Evolutionary conservation across 331 rosid genomes (phyloP), one percentile per base, ranked within the genome.

Genomic region (Acacia pycnantha): DNA sequence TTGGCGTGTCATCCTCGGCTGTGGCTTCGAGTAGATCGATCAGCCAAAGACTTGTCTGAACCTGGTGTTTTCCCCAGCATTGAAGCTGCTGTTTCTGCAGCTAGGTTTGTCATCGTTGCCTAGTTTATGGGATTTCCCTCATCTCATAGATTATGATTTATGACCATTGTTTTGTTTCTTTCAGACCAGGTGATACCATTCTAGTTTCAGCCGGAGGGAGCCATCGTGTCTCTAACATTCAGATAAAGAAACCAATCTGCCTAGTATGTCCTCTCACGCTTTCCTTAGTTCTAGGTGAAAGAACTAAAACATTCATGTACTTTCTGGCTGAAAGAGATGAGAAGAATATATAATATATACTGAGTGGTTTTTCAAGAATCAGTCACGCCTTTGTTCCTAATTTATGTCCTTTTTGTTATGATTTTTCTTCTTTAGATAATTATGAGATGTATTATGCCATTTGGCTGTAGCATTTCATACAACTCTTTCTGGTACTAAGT

Each of bases 1-100:
- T 84, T 95, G 92, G 98, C 98, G 8, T 95, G 99, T 87, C 98
- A 95, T 80, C 99, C 98, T 86, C 94, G 92, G 43, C 77, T 92
- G 70, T 95, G 99, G 99, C 90, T 95, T 75, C 90, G 99, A 77
- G 99, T 95, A 48, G 99, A 95, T 80, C 89, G 94, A 74, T 90
- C 97, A 0, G 85, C 86, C 73, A 92, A 90, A 78, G 90, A 92
- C 72, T 81, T 77, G 51, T 88, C 94, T 35, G 97, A 88, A 73
- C 92, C 96, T 8, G 92, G 94, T 18, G 94, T 92, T 86, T 95
- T 93, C 86, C 97, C 92, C 71, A 84, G 76, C 85, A 87, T 95
- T 85, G 98, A 95, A 90, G 84, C 92, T 8, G 98, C 99, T 4
- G 94, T 95, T 19, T 64, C 94, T 81, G 96, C 98, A 50, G 97